phyloP scores from a whole-genome alignment of 169 alveolate species.

The Plasmodium vinckei region DNA sequence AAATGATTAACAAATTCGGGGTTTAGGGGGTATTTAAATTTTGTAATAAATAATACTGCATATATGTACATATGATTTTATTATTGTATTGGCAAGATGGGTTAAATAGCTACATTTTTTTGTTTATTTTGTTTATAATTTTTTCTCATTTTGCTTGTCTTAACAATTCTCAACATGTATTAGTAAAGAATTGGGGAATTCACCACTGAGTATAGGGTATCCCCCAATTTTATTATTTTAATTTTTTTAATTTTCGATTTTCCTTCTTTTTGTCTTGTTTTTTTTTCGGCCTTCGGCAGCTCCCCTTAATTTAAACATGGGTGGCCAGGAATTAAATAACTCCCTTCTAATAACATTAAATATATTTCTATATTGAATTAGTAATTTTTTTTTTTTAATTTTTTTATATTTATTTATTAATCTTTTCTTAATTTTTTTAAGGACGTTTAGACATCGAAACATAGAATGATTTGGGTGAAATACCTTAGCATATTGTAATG shows the following conservation, averaged over 20 bases:
- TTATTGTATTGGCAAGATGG: too few species aligned
- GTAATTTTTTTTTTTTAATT: constrained; percentile 6
- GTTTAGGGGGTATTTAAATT: too few species aligned
- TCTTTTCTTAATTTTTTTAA: constrained; percentile 35
- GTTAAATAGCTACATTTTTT: too few species aligned
- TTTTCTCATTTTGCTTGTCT: too few species aligned
- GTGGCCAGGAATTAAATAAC: constrained; percentile 57
- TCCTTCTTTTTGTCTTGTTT: neutral
- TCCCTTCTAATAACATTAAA: constrained; percentile 29
- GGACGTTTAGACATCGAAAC: constrained; percentile 26
- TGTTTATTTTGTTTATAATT: too few species aligned
- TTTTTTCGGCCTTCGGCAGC: neutral
- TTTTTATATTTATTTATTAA: constrained; percentile 22
- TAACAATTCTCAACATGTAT: too few species aligned
- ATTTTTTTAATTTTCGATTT: neutral
- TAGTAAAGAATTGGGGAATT: too few species aligned
- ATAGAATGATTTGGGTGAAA: constrained; percentile 18
- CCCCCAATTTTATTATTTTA: neutral
- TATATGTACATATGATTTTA: too few species aligned
- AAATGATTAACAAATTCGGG: too few species aligned
- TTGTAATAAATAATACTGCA: too few species aligned
- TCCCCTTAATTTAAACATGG: constrained; percentile 50
- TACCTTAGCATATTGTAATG: constrained; percentile 52
- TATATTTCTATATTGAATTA: constrained; percentile 7
- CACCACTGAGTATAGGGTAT: too few species aligned